Base-by-base conservation (phyloP, 306 rosid genomes). In the Sechiopsis laciniata region DNA sequence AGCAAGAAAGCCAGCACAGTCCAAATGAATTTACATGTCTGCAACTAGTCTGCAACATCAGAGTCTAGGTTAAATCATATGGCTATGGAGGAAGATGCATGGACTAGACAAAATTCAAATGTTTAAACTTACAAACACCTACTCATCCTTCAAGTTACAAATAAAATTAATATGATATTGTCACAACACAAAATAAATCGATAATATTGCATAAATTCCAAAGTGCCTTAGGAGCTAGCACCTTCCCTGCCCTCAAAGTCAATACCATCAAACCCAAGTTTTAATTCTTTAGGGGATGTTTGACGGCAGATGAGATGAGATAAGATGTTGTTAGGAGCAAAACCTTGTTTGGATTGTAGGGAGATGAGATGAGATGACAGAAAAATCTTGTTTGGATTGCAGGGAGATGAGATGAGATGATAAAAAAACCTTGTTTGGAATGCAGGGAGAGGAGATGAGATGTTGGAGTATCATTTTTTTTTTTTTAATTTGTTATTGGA, bases 11-110 rank as follows among this genome's bases (percentile, higher is more conserved):
- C 2, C 71, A 64, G 10, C 26, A 37, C 71, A 63, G 16, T 35
- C 69, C 69, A 62, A 35, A 62, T 35, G 50, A 16, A 62, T 16
- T 62, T 16, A 62, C 22, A 35, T 35, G 69, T 32, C 50, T 46
- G 22, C 69, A 0, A 14, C 17, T 7, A 32, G 48, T 16, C 69
- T 62, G 69, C 69, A 62, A 61, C 42, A 61, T 61, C 68, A 7
- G 45, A 26, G 64, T 60, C 17, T 24, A 13, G 42, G 42, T 60
- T 60, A 24, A 60, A 60, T 60, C 42, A 13, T 60, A 12, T 10
- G 65, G 40, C 4, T 22, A 26, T 26, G n/a, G 11, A 24, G 22
- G 59, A 7, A n/a, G 17, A n/a, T 55, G 22, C 22, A 55, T 21
- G 13, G 59, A 55, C 20, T 55, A 55, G 60, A 55, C 19, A 55